Percentiles rank a stretch among this genome's conserved stretches.
Conservation (phyloP, 2,329 filamentous ascomycete species). For the Cladosporium sp. region DNA sequence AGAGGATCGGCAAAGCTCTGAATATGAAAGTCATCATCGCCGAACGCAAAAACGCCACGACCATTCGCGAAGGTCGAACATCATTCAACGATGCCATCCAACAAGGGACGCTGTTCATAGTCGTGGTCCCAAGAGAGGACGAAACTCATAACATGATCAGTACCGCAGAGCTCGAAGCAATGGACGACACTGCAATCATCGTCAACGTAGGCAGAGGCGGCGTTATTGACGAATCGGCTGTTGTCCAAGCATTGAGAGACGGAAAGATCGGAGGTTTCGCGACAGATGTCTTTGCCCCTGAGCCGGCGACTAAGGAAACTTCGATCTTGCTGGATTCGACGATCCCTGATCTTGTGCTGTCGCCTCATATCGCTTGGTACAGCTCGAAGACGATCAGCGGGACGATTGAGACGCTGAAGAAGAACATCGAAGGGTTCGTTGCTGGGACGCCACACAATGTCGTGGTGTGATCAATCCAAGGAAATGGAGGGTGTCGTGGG, state of each 20-base stretch:
- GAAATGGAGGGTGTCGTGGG: not conserved
- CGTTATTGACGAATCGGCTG: slow-evolving; percentile 52
- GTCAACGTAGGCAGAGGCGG: slow-evolving; percentile 53
- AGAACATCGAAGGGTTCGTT: slow-evolving; percentile 50
- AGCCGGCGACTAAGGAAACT: slow-evolving; percentile 48
- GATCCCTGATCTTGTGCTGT: slow-evolving; percentile 52
- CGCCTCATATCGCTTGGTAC: slow-evolving; percentile 56
- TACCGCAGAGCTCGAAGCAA: slow-evolving; percentile 44
- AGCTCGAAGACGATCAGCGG: slow-evolving; percentile 50
- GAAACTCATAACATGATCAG: slow-evolving; percentile 30
- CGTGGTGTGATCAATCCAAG: slow-evolving; percentile 25
- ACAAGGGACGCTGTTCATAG: slow-evolving; percentile 40
- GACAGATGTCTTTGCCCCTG: slow-evolving; percentile 52
- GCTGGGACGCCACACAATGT: slow-evolving; percentile 43
- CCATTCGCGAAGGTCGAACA: slow-evolving; percentile 33
- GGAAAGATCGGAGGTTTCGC: slow-evolving; percentile 51
- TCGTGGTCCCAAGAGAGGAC: slow-evolving; percentile 32
- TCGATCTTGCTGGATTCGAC: slow-evolving; percentile 47
- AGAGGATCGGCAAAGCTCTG: slow-evolving; percentile 45
- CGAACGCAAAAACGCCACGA: slow-evolving; percentile 44
- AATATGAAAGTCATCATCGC: slow-evolving; percentile 53
- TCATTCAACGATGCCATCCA: slow-evolving; percentile 41
- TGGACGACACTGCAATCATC: slow-evolving; percentile 48
- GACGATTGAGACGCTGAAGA: slow-evolving; percentile 45
- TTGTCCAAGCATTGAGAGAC: slow-evolving; percentile 48